Evolutionary conservation across 225 moss, liverwort and hornwort species (phyloP).

Genomic region (Sphagnum contortum): DNA sequence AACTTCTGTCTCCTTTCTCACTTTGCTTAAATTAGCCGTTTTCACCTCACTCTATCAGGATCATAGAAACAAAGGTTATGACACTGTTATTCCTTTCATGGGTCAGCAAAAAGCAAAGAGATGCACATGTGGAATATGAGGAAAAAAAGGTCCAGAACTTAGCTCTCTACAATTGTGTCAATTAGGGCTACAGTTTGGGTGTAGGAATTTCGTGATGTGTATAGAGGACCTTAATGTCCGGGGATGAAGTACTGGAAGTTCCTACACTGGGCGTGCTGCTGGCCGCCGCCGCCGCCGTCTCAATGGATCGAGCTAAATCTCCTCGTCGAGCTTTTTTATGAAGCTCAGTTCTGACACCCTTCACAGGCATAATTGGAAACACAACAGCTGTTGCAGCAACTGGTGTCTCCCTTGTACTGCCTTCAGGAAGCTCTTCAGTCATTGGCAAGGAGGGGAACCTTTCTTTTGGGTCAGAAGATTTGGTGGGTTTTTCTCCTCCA

Average conservation of each 20-base stretch:
- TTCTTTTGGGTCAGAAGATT: no score
- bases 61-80: conserved; percentile 1
- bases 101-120: background rate
- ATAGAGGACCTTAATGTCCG: conserved; percentile 6
- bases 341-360: conserved; percentile 12
- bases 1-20: conserved; percentile 7
- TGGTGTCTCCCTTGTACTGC: background rate
- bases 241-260: conserved; percentile 10
- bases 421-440: conserved; percentile 3
- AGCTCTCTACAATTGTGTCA: conserved; percentile 6
- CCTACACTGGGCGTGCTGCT: conserved; percentile 6
- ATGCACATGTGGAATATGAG: no score
- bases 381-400: background rate
- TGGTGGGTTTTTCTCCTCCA: background rate
- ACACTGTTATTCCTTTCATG: conserved; percentile 7
- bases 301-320: conserved; percentile 2
- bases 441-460: conserved; percentile 2
- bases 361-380: conserved; percentile 4
- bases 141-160: background rate
- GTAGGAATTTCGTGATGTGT: no score
- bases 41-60: conserved; percentile 8
- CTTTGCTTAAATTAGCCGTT: conserved; percentile 4
- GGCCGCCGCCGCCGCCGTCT: background rate
- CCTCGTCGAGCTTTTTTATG: conserved; percentile 4
- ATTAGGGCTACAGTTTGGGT: background rate